Percentiles rank a stretch among this genome's conserved stretches.
phyloP scores from a whole-genome alignment of 2,329 filamentous ascomycete genomes.

The Onygenales sp. region DNA sequence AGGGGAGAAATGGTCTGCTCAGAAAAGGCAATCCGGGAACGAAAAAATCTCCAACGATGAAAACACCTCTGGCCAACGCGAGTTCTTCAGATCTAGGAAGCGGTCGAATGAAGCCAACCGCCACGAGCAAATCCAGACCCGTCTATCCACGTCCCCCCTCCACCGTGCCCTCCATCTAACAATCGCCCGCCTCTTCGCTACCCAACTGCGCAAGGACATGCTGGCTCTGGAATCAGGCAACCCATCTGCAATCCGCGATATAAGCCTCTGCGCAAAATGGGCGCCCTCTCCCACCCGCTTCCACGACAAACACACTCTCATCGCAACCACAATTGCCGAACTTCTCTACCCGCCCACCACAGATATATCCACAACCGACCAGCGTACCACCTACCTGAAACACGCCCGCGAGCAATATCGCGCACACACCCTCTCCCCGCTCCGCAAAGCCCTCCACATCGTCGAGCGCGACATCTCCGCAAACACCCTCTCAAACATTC shows the following conservation, averaged over 20 bases:
- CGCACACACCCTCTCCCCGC: conserved; percentile 38
- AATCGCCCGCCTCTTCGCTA: conserved; percentile 47
- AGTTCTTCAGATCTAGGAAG: background rate
- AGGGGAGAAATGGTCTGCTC: background rate
- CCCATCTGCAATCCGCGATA: conserved; percentile 30
- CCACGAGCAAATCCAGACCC: conserved; percentile 32
- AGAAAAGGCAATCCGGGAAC: too few species aligned
- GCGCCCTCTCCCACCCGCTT: conserved; percentile 46
- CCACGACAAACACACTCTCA: conserved; percentile 50
- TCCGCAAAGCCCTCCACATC: conserved; percentile 41
- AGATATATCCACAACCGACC: conserved; percentile 8
- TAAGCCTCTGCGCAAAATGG: conserved; percentile 54
- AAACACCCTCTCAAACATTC: conserved; percentile 45
- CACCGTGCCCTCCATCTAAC: conserved; percentile 45
- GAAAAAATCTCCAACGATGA: too few species aligned
- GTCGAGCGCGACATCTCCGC: conserved; percentile 44
- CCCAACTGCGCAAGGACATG: conserved; percentile 43
- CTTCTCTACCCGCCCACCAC: conserved; percentile 36
- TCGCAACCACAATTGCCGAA: conserved; percentile 50
- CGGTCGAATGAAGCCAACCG: conserved; percentile 15
- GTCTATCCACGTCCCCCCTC: conserved; percentile 35
- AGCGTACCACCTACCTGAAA: conserved; percentile 38
- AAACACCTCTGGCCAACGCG: background rate
- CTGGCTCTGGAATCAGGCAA: conserved; percentile 27
- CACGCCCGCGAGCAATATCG: conserved; percentile 47